A percentile compares a stretch with the other conserved stretches of the same genome.
Conservation (phyloP, 1,284 basidiomycete species). For the Rhodotorula mucilaginosa region DNA sequence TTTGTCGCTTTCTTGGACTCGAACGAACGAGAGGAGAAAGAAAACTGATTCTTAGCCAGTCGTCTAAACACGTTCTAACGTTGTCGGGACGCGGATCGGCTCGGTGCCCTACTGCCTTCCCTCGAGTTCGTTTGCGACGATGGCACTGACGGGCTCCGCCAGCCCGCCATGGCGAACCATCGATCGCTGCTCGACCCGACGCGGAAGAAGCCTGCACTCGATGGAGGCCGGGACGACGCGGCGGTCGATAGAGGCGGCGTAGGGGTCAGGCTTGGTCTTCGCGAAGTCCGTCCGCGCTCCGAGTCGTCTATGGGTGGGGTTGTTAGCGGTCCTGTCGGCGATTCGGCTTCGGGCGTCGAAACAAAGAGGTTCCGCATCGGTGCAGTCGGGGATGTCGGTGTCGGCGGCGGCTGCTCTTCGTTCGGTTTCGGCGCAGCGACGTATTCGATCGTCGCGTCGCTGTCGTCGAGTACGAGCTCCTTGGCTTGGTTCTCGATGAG, state of each 20-base stretch:
- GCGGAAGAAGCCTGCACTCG: constrained; percentile 20
- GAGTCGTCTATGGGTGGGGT: neutral
- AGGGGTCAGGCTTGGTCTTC: neutral
- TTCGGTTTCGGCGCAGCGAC: constrained; percentile 20
- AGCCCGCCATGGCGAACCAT: constrained; percentile 22
- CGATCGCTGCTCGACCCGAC: constrained; percentile 12
- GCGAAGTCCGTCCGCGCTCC: constrained; percentile 2
- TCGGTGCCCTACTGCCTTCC: neutral
- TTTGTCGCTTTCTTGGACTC: no score
- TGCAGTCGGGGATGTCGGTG: neutral
- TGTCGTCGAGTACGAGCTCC: constrained; percentile 10
- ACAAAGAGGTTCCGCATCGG: neutral
- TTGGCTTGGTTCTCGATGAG: constrained; percentile 28
- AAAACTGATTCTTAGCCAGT: no score
- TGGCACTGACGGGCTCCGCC: constrained; percentile 3
- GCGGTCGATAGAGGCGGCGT: neutral
- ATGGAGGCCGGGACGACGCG: neutral
- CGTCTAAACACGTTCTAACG: neutral
- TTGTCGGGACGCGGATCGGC: constrained; percentile 1
- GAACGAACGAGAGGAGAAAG: no score
- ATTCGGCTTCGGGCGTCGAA: neutral
- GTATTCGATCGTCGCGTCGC: constrained; percentile 28
- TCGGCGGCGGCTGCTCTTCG: neutral
- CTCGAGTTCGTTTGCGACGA: neutral
- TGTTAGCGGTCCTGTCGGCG: neutral